Conservation (phyloP, 768 basidiomycete genomes). For the Termitomyces sp. region DNA sequence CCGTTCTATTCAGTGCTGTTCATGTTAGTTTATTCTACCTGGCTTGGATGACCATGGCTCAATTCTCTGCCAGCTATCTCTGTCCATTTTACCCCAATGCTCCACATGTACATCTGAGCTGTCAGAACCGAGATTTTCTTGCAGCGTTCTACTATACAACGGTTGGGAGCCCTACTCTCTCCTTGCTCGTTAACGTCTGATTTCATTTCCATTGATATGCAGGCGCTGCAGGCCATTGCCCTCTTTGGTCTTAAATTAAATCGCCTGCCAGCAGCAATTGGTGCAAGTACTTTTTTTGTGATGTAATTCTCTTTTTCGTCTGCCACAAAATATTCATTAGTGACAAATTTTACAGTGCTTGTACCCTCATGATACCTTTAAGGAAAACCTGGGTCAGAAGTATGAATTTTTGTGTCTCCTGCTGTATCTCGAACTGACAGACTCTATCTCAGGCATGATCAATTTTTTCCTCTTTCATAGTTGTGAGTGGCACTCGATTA, state of each 20-base stretch:
- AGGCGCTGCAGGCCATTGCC: conserved; percentile 62
- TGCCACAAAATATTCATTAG: not conserved
- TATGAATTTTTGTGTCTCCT: conserved; percentile 18
- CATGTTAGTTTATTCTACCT: conserved; percentile 32
- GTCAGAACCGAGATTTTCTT: conserved; percentile 43
- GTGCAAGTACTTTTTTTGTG: conserved; percentile 51
- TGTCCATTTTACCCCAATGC: conserved; percentile 37
- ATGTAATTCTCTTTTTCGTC: conserved; percentile 29
- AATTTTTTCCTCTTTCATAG: conserved; percentile 76
- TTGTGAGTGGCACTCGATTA: conserved; percentile 33
- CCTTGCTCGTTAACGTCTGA: conserved; percentile 1
- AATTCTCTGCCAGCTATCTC: conserved; percentile 24
- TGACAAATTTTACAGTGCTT: conserved; percentile 23
- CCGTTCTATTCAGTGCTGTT: conserved; percentile 57
- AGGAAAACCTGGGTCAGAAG: conserved; percentile 30
- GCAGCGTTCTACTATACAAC: conserved; percentile 47
- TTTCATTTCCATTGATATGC: not conserved
- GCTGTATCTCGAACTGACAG: not conserved
- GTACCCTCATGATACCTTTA: conserved; percentile 35
- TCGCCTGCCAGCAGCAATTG: conserved; percentile 61
- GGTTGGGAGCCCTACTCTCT: conserved; percentile 18
- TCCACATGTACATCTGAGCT: conserved; percentile 23
- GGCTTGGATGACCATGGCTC: not conserved
- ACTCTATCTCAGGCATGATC: conserved; percentile 44
- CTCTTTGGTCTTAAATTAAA: conserved; percentile 69